Base-by-base conservation (phyloP, 78 protist genomes). In the Dictyostelium citrinum region DNA sequence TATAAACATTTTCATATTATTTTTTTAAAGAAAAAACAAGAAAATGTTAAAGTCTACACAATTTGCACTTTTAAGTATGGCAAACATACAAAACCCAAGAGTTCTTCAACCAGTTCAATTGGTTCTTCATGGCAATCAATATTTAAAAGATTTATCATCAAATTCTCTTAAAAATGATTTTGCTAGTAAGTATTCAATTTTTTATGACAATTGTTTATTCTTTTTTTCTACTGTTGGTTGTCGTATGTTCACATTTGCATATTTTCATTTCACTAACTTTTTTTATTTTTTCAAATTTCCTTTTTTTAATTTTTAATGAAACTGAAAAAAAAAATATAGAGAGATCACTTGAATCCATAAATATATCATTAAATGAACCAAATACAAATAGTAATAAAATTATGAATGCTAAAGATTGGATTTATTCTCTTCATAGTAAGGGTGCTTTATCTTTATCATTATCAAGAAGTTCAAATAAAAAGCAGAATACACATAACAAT, bases 331-430 rank as follows among this genome's bases (percentile, higher is more conserved):
- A 49, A 49, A 49, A 49, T 2, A n/a, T 20, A 85, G 76, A 24
- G 33, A 72, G 41, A 61, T 51, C 74, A 58, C 33, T 85, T 1
- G 91, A 85, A 61, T 27, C 49, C 17, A 76, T 85, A 27, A 72
- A 79, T 37, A 60, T 85, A 68, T 68, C 68, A n/a, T 29, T 83
- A 10, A 71, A 83, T 39, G 81, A 83, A 41, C 79, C 71, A 22
- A 84, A 76, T 7, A 61, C 61, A 12, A 75, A 80, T 39, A 27
- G 51, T 55, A 76, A 24, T 37, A 24, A 3, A 24, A n/a, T 41
- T 79, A 67, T 86, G 6, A 61, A 60, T 78, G 93, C 93, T 1
- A 76, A 78, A 20, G 93, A 86, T 35, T 86, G 93, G 93, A 5
- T 86, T 6, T 68, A 86, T 27, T 22, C 67, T 22, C 27, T 86